A percentile compares a stretch with the other conserved stretches of the same genome.
phyloP scores from a whole-genome alignment of 441 rosid genomes.

The Bocquillonia castaneifolia region DNA sequence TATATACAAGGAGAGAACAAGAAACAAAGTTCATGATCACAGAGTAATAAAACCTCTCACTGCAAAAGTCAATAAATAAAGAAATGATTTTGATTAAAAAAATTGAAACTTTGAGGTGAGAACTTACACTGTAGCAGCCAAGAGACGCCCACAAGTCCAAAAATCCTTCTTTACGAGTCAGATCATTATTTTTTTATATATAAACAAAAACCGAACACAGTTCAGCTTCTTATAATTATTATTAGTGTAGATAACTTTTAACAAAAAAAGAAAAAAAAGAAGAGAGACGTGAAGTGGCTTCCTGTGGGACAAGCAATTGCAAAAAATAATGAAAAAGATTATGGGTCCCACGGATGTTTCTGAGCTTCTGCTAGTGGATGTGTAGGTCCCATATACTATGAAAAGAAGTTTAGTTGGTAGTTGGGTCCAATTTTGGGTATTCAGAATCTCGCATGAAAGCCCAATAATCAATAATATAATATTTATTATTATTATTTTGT shows the following conservation, averaged over 20 bases:
- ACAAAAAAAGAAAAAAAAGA: neutral
- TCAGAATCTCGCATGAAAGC: neutral
- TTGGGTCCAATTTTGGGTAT: neutral
- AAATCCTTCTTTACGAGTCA: neutral
- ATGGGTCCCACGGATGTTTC: constrained; percentile 2
- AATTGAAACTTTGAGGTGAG: neutral
- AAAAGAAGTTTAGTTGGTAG: neutral
- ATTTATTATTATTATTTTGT: too few species aligned
- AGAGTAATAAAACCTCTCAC: neutral
- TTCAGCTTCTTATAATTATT: neutral
- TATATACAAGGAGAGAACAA: neutral
- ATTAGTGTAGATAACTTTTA: neutral
- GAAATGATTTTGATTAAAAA: neutral
- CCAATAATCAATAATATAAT: neutral
- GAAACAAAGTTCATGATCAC: neutral
- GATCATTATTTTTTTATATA: constrained; percentile 9
- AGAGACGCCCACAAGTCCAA: constrained; percentile 1
- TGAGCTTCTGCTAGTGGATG: neutral
- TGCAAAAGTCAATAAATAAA: neutral
- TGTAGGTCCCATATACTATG: constrained; percentile 1
- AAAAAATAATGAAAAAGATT: neutral
- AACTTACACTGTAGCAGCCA: constrained; percentile 4
- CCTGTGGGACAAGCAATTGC: neutral
- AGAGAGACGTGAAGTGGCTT: constrained; percentile 1
- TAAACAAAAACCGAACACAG: neutral